Base-by-base conservation (phyloP, 768 basidiomycete species). In the Amanita rimosa region DNA sequence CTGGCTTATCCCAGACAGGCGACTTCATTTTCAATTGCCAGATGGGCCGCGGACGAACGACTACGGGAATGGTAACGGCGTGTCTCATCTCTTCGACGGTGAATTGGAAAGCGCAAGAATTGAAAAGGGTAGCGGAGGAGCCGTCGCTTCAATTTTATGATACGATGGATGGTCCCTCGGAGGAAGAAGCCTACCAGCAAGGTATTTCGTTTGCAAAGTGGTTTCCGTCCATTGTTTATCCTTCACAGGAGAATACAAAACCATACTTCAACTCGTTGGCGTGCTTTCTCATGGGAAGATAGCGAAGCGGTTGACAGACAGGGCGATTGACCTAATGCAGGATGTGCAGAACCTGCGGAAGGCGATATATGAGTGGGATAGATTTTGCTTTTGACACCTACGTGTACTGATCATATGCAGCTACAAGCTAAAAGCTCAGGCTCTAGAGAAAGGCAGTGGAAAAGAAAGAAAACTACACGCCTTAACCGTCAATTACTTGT, bases 1-100 rank as follows among this genome's bases (percentile, higher is more conserved):
- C 72, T 51, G 72, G 74, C 48, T 54, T 82, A 39, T 64, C 73
- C 1, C 68, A 74, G 24, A 76, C 81, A 1, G 85, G 80, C 3
- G 89, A 90, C 55, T 85, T 92, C 56, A 68, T 91, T 40, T 97
- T 96, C 70, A 98, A 98, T 57, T 99, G 96, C 64, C 96, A 98
- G 64, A 95, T 97, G 92, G 89, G 89, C 19, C 71, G 86, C 48
- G 86, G 83, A 13, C 73, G 86, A 34, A 99, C 96, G 5, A 99
- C 96, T 0, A 97, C 93, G 0, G 96, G 96, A 4, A 98, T 97
- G 92, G 79, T 92, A 49, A 81, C 83, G 21, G 89, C 90, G 0
- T 88, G 83, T 49, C 69, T 97, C 21, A 87, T 96, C 46, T 85
- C 91, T 9, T 87, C 80, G 2, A 78, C 78, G 7, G 68, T 76